Evolutionary conservation across 1,139 yeast genomes (phyloP).

Genomic region (Lodderomyces elongisporus): DNA sequence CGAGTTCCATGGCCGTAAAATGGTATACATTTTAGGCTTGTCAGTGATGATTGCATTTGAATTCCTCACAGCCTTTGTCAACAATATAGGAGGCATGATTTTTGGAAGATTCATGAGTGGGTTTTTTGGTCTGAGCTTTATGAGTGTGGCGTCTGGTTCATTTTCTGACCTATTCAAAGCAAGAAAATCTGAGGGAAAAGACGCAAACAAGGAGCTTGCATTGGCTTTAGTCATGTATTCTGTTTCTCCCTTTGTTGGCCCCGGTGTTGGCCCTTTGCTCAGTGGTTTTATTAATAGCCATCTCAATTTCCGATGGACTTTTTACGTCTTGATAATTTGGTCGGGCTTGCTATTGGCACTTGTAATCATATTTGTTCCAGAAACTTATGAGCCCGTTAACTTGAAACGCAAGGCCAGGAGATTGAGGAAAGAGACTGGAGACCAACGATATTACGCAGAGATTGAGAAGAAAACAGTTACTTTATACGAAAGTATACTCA

Average conservation of each 20-base stretch:
- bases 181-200: slow-evolving; percentile 11
- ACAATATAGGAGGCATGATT: slow-evolving; percentile 25
- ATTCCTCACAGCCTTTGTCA: slow-evolving; percentile 24
- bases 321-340: slow-evolving; percentile 37
- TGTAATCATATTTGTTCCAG: slow-evolving; percentile 41
- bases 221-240: slow-evolving; percentile 27
- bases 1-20: slow-evolving; percentile 30
- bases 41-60: slow-evolving; percentile 21
- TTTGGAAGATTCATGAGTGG: slow-evolving; percentile 32
- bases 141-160: slow-evolving; percentile 34
- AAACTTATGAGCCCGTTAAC: slow-evolving; percentile 44
- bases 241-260: slow-evolving; percentile 29
- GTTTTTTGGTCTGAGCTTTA: slow-evolving; percentile 29
- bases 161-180: slow-evolving; percentile 28
- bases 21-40: slow-evolving; percentile 24
- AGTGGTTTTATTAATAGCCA: slow-evolving; percentile 25
- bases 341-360: slow-evolving; percentile 28
- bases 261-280: slow-evolving; percentile 29
- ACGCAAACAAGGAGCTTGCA: slow-evolving; percentile 21
- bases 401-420: slow-evolving; percentile 43
- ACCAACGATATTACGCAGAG: slow-evolving; percentile 40
- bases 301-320: slow-evolving; percentile 40
- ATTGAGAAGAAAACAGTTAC: slow-evolving; percentile 31
- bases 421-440: slow-evolving; percentile 42
- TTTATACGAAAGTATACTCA: slow-evolving; percentile 25